Conservation (phyloP, 257 asterid genomes). For the Ehretia macrophylla region DNA sequence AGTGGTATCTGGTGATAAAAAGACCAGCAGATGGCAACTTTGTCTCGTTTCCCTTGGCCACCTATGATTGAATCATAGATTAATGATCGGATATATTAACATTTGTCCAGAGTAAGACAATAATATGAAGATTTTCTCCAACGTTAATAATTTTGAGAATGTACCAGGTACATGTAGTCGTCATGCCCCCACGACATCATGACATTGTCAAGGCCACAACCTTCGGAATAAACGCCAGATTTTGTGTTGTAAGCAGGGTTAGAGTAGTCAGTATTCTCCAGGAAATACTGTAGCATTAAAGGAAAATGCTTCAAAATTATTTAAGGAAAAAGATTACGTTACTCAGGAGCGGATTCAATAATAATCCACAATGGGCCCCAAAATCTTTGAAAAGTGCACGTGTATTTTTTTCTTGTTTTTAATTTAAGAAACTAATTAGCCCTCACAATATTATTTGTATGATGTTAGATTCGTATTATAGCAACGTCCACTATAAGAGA, state of each 20-base stretch:
- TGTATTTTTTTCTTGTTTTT: too few relatives aligned
- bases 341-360: too few relatives aligned
- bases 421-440: too few relatives aligned
- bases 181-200: conserved; percentile 96
- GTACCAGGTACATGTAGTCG: conserved; percentile 88
- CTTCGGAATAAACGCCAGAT: conserved; percentile 57
- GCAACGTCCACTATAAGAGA: too few relatives aligned
- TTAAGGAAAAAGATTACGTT: too few relatives aligned
- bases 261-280: conserved; percentile 52
- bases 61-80: conserved; percentile 38
- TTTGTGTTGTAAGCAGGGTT: conserved; percentile 54
- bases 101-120: neutral
- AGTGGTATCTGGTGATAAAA: conserved; percentile 72
- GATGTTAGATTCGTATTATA: too few relatives aligned
- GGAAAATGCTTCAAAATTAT: too few relatives aligned
- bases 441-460: too few relatives aligned
- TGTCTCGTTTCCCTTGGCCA: conserved; percentile 71
- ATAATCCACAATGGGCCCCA: too few relatives aligned
- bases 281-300: conserved; percentile 44
- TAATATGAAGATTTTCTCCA: neutral
- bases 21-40: conserved; percentile 76
- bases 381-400: too few relatives aligned
- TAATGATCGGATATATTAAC: too few relatives aligned
- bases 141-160: neutral
- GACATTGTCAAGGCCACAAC: conserved; percentile 76